Evolutionary conservation across 768 basidiomycete genomes (phyloP), one percentile per base, ranked within the genome.

Genomic region (Suillus tomentosus): DNA sequence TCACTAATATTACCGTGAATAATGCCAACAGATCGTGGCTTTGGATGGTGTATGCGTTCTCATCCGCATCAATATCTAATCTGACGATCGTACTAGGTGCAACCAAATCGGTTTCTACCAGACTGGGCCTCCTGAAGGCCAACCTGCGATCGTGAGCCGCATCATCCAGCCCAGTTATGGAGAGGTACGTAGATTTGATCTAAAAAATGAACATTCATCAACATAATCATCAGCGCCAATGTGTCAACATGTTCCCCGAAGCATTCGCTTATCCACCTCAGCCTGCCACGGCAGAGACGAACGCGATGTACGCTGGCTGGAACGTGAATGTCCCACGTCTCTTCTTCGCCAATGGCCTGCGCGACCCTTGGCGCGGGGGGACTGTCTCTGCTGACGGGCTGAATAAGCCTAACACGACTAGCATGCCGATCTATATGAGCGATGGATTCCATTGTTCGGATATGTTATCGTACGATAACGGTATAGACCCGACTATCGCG

Each of bases 381-480:
- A 91, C 89, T 0, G 79, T 90, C 3, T 90, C 90, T 5, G 84
- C 88, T 0, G 81, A 83, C 22, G 79, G 79, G 17, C 77, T 81
- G 31, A 66, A 74, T 62, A 77, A 82, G 62, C 48, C 71, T 22
- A 88, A 82, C 71, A 88, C 85, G 2, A 62, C 80, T 1, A 71
- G 72, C 1, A 88, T 88, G 68, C 86, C 87, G 0, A 86, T 91
- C 62, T 81, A 78, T 22, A 71, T 84, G 15, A 77, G 85, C 40
- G 82, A 87, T 65, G 90, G 87, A 0, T 91, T 88, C 81, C 89
- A 91, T 68, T 82, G 82, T 71, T 87, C 89, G 22, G 90, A 91
- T 68, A 69, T 91, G 58, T 42, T 75, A 60, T 73, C 77, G 1
- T 34, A 66, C 19, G 77, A 77, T 47, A 85, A 80, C 1, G n/a